Base-by-base conservation (phyloP, 148 eudicot genomes). In the Rhododendron vialii region DNA sequence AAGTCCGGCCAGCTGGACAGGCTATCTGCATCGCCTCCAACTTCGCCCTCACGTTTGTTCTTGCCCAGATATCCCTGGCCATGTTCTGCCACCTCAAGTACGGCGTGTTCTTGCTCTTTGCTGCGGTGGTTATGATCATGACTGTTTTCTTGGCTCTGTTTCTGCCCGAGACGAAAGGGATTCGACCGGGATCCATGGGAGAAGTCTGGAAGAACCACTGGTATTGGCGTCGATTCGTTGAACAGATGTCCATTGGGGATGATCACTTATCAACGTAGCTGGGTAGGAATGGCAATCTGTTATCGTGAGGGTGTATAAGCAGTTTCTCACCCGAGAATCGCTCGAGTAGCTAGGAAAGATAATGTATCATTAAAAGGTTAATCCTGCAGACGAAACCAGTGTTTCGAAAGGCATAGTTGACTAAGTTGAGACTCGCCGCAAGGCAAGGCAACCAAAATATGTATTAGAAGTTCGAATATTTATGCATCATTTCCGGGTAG, bases 141-240 rank as follows among this genome's bases (percentile, higher is more conserved):
- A 89, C 90, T 22, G 17, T 76, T 76, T 89, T 90, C 59, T 74
- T 92, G 24, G 87, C 85, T 15, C n/a, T 89, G 3, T 84, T 92
- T 30, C 38, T 92, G 85, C 93, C 92, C 0, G 91, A 92, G 80
- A 90, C 92, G 1, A 89, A 92, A 82, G 90, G 91, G 15, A 63
- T 90, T 73, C 91, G 86, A 7, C 73, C 89, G 1, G 86, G 90
- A 5, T 84, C 89, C 1, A 90, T 88, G 91, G 51, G 85, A 7
- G 63, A 11, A 45, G 89, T 90, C 43, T 92, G 93, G 92, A 51
- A 85, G 57, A 15, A 85, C 22, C 92, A 92, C 67, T 92, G 91
- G 92, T 92, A 85, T 41, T 90, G 92, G 92, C 43, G 78, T 36
- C 85, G 88, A 71, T 89, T 82, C 50, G 78, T 91, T 75, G 35